Evolutionary conservation across 305 asterid genomes (phyloP), one percentile per base, ranked within the genome.

Genomic region (Fraxinus floribunda): DNA sequence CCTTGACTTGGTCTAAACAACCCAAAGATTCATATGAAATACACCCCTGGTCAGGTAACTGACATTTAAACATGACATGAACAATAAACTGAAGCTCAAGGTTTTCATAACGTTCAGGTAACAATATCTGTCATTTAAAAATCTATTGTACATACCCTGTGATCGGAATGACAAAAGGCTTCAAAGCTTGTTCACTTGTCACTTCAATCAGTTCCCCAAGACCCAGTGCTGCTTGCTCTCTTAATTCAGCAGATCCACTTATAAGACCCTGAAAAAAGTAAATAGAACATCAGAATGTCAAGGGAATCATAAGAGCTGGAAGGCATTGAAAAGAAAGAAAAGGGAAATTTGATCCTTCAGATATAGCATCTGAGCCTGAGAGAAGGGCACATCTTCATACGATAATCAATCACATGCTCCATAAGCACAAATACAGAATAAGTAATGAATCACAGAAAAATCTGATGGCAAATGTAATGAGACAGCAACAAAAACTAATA

Each of bases 161-260:
- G 78, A 96, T 93, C 62, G 94, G 99, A 83, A 96, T 96, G 72
- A 93, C 99, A 86, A 96, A 96, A 86, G 93, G 98, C 89, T 91
- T 93, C 64, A 94, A 83, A 82, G 98, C 87, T 84, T 94, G 88
- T 84, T 94, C 98, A 52, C 98, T 90, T 84, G 99, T 93, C 83
- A 93, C 98, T 86, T 94, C 99, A 83, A 93, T 91, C 87, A 96
- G 86, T 86, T 96, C 99, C 75, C 99, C 99, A 80, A 96, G 93
- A 82, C 99, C 99, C 91, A 96, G 81, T 46, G 98, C 99, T 74
- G 98, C 98, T 81, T 96, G 99, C 83, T 96, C 97, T 86, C 98
- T 92, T 82, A 96, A 88, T 90, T 96, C 99, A 78, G 98, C 95
- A 38, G 99, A 94, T 83, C 98, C 98, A 90, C 97, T 94, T 62